phyloP scores from a whole-genome alignment of 1,284 basidiomycete species.

The Leucoagaricus sp. region DNA sequence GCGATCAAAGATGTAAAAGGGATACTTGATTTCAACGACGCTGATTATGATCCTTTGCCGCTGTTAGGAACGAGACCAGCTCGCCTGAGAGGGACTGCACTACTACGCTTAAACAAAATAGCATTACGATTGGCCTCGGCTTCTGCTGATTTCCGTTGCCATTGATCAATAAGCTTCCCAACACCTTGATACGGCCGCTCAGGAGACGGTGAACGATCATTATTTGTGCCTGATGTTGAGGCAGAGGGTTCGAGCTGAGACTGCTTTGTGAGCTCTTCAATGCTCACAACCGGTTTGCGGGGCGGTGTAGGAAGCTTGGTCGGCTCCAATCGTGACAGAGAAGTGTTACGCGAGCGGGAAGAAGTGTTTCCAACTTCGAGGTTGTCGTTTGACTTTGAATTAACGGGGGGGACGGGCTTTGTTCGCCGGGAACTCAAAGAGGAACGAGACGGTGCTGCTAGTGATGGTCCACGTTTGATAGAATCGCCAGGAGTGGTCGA shows the following conservation, averaged over 20 bases:
- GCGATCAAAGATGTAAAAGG: not conserved
- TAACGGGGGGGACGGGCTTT: not conserved
- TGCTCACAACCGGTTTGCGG: constrained; percentile 22
- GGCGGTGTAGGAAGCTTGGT: not conserved
- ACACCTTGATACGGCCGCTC: constrained; percentile 80
- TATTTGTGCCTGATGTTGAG: constrained; percentile 15
- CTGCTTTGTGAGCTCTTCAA: constrained; percentile 20
- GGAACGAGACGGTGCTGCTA: constrained; percentile 1
- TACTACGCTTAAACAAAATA: constrained; percentile 35
- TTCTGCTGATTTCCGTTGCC: constrained; percentile 79
- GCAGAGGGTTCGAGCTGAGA: constrained; percentile 21
- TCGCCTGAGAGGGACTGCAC: constrained; percentile 39
- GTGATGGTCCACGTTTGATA: constrained; percentile 6
- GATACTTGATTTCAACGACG: too few relatives aligned
- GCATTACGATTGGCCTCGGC: constrained; percentile 38
- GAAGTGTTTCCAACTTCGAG: not conserved
- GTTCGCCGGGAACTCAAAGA: not conserved
- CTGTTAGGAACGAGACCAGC: constrained; percentile 38
- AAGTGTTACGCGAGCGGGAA: constrained; percentile 2
- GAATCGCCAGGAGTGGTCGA: not conserved
- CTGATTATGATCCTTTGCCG: constrained; percentile 22
- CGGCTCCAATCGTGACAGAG: not conserved
- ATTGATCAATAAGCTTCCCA: constrained; percentile 78
- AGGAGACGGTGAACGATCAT: constrained; percentile 56
- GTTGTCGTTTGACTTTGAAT: not conserved